Evolutionary conservation across 208 protist species (phyloP), one percentile per base, ranked within the genome.

Genomic region (Balamuthia mandrillaris): DNA sequence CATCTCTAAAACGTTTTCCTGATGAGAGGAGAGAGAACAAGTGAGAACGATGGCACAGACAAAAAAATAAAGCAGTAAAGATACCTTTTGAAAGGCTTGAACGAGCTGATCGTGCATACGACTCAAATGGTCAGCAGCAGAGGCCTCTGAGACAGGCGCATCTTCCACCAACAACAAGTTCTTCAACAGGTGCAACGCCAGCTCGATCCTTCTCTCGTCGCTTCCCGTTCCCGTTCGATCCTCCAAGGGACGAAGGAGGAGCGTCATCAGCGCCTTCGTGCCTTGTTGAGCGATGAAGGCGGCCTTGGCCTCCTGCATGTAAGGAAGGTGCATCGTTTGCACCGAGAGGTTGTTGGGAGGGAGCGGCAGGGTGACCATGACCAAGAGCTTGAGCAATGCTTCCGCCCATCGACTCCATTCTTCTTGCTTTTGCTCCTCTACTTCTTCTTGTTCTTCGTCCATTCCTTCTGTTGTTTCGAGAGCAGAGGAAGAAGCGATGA

Each of bases 301-400:
- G 39, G 39, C 74, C 74, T 81, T 81, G 44, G 74, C 54, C 47
- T 81, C 74, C 12, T 65, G 74, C 37, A 81, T 7, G 33, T 41
- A 81, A 52, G 29, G 27, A 0, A 81, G 33, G 31, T 81, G 74
- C 24, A 65, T 52, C 39, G 21, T 47, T 12, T 37, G 47, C 18
- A 81, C 74, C 74, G 39, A 33, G 9, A 12, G 9, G 14, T 27
- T 33, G 24, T 44, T 65, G 21, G 37, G 74, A n/a, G 47, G 47
- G 39, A 81, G 35, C 33, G 74, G 74, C 74, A 81, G 56, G 9
- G 74, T 81, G n/a, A 81, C 49, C 49, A 41, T 81, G 1, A 81
- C 74, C 47, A 81, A 45, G 39, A 81, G 24, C 49, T 81, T 81
- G 16, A 81, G 49, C n/a, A n/a, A n/a, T n/a, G n/a, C n/a, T n/a